Base-by-base conservation (phyloP, 176 grass and related monocot species). In the Cenchrus americanus region DNA sequence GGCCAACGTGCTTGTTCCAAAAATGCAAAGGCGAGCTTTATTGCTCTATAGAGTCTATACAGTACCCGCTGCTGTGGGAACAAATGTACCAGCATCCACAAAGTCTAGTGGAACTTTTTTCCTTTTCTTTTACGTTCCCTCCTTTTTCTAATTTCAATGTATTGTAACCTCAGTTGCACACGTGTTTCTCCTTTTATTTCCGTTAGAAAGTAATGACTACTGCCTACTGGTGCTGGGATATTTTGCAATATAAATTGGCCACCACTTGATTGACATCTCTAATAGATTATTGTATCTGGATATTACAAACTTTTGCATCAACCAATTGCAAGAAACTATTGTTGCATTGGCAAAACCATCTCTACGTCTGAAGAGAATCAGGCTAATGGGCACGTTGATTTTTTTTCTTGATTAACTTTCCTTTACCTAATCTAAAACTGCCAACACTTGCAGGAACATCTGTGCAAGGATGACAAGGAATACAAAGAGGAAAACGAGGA, bases 361-460 rank as follows among this genome's bases (percentile, higher is more conserved):
- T 77, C 63, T 13, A 0, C n/a, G 2, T 69, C 63, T 51, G 37
- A 81, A 86, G 49, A 57, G 32, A 66, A 48, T 86, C 62, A 21
- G 19, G 26, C 41, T 51, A 67, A 68, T 50, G 26, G 3, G 30
- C 26, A 10, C 50, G 34, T 19, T 69, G 19, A 57, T 21, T 70
- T 34, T 68, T 23, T 84, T 46, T 68, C 17, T 10, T 73, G 48
- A 78, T 73, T 23, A 83, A 72, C 3, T 83, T 71, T 64, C 13
- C 30, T 26, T 77, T 30, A 78, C 46, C 47, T 65, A 71, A 83
- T 48, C 74, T 65, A 26, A 40, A 49, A 79, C 19, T 60, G 24
- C 46, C 66, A 79, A 32, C 40, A 59, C 37, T 41, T 76, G 73
- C 30, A 76, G 42, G 63, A 58, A 19, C 17, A 5, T 70, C 34